Base-by-base conservation (phyloP, 1,139 yeast genomes). In the Scheffersomyces parashehatae region DNA sequence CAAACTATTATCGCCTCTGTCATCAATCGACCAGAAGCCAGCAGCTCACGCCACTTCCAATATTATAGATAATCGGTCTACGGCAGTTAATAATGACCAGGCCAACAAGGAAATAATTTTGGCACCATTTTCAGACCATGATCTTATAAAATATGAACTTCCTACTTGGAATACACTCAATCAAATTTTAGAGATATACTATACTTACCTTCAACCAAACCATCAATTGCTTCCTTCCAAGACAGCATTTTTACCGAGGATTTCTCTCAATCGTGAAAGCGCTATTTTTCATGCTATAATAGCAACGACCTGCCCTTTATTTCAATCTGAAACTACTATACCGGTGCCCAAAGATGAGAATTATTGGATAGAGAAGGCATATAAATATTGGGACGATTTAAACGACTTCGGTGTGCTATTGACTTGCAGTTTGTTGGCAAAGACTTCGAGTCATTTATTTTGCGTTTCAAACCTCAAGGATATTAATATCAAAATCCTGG, bases 221-320 rank as follows among this genome's bases (percentile, higher is more conserved):
- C 71, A 75, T 43, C 70, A 76, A 38, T 55, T 77, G 12, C 56
- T 81, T 8, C 78, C 81, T 1, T 67, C 77, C 15, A 73, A 71
- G 45, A 49, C 58, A 3, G 51, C 63, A 4, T 62, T 79, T 30
- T 47, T 77, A 12, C 54, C 58, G 29, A 61, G 64, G 34, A 47
- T 77, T 13, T 59, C 69, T 10, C 50, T 73, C 9, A 57, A 59
- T 42, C 51, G 58, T 10, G 76, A 75, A 37, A 65, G 69, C 1
- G 65, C 81, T 0, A 55, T 78, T 8, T 50, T 78, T 16, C 80
- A 75, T 50, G 71, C 79, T 3, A 70, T 81, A 56, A 71, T 78
- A 48, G 65, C 80, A 4, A 66, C 65, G 10, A 65, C 73, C 14
- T 66, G 79, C 40, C 51, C 59, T 48, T 53, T 38, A 58, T 53